Conservation (phyloP, 805 yeast genomes). For the Myxozyma melibiosi region DNA sequence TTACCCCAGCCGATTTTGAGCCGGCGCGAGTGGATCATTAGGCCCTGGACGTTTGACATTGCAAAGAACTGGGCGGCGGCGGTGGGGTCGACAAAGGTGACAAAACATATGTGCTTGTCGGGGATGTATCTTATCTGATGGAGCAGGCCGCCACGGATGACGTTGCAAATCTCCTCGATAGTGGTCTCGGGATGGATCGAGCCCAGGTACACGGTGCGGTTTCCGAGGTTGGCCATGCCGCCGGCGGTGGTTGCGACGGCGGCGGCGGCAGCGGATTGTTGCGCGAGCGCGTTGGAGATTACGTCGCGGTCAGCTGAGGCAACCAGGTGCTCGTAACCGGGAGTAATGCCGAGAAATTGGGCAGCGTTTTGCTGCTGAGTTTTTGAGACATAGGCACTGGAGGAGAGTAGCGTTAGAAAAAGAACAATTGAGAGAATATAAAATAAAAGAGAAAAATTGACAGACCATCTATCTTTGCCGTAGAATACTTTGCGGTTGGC, state of each 20-base stretch:
- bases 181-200: constrained; percentile 85
- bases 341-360: constrained; percentile 86
- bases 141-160: constrained; percentile 90
- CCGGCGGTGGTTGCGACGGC: constrained; percentile 94
- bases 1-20: constrained; percentile 98
- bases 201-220: constrained; percentile 90
- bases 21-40: constrained; percentile 80
- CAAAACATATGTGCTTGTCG: constrained; percentile 90
- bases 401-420: constrained; percentile 43
- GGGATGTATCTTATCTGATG: constrained; percentile 78
- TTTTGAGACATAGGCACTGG: constrained; percentile 81
- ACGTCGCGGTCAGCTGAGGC: constrained; percentile 65
- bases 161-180: constrained; percentile 92
- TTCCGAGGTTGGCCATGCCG: constrained; percentile 88
- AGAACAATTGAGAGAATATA: too few relatives aligned
- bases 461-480: constrained; percentile 76
- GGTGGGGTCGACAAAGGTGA: constrained; percentile 93
- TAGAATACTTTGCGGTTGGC: constrained; percentile 77
- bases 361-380: constrained; percentile 98
- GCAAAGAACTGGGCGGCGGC: constrained; percentile 98
- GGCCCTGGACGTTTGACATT: constrained; percentile 85
- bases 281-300: constrained; percentile 58
- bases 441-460: neutral
- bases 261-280: constrained; percentile 97
- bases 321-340: constrained; percentile 80